phyloP scores from a whole-genome alignment of 495 filamentous ascomycete species.

The Chaetomium fimeti region DNA sequence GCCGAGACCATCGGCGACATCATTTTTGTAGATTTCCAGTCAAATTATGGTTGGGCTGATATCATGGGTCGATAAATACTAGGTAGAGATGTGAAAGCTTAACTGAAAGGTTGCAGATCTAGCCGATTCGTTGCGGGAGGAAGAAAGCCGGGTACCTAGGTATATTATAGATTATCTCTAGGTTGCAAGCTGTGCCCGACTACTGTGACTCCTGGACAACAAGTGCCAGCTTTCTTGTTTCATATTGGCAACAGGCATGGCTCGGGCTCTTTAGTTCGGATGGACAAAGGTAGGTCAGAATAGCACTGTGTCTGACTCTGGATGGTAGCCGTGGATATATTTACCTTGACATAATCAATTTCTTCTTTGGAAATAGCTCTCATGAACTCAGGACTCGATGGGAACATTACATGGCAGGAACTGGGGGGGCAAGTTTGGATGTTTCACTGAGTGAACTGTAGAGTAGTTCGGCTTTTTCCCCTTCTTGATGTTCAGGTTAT shows the following conservation, averaged over 20 bases:
- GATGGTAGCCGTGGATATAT: not conserved
- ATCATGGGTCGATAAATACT: not conserved
- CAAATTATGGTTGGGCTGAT: no score
- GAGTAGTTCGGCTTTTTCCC: no score
- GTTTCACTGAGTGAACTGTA: no score
- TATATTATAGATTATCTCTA: no score
- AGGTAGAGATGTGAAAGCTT: not conserved
- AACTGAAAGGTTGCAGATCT: not conserved
- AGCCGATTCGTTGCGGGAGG: no score
- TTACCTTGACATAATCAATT: not conserved
- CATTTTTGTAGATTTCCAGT: not conserved
- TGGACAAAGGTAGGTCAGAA: not conserved
- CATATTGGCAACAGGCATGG: not conserved
- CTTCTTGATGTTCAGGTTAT: no score
- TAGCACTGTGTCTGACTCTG: not conserved
- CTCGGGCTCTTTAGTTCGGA: not conserved
- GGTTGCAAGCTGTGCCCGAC: not conserved
- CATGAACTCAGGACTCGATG: no score
- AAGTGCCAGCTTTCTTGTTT: not conserved
- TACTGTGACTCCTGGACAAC: not conserved
- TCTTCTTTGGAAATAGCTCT: no score
- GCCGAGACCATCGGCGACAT: conserved; percentile 13
- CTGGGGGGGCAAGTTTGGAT: no score
- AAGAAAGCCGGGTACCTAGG: no score
- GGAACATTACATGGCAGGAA: no score